These are phyloP conservation scores for Chamaecyparis obtusa DNA, from an alignment of 75 land plant species.

Conservation along the genomic window DNA sequence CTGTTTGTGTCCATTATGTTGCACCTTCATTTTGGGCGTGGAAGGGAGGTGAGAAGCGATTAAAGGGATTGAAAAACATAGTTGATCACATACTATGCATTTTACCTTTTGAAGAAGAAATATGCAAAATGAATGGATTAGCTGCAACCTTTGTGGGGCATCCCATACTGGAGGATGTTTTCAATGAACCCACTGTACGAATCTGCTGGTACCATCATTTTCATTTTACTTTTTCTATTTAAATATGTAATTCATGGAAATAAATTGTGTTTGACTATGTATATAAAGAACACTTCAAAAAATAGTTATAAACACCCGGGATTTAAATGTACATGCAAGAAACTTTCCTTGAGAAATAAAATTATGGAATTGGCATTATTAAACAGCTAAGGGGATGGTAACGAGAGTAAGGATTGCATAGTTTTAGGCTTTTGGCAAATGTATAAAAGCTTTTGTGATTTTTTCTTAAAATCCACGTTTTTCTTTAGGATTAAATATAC, in stretches of 20 bases:
- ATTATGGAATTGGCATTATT: background rate
- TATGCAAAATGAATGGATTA: constrained; percentile 68
- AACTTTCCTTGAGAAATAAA: background rate
- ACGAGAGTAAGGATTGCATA: too few relatives aligned
- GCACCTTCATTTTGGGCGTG: constrained; percentile 99
- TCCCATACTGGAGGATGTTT: constrained; percentile 83
- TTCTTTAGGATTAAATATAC: too few relatives aligned
- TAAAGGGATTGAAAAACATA: constrained; percentile 46
- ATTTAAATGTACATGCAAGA: background rate
- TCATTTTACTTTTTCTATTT: constrained; percentile 4
- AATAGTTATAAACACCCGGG: background rate
- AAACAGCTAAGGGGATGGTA: too few relatives aligned
- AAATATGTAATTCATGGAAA: background rate
- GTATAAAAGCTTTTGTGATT: too few relatives aligned
- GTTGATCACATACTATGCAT: constrained; percentile 93
- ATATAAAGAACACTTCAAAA: background rate
- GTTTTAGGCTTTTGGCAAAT: too few relatives aligned
- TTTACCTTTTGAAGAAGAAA: constrained; percentile 85
- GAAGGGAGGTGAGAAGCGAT: constrained; percentile 91
- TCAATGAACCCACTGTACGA: constrained; percentile 44
- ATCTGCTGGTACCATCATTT: constrained; percentile 23
- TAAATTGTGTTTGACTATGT: background rate
- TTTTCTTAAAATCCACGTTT: too few relatives aligned
- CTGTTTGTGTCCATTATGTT: constrained; percentile 80
- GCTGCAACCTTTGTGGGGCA: constrained; percentile 95